Percentiles rank a stretch among this genome's conserved stretches.
Conservation (phyloP, 2,329 filamentous ascomycete species). For the Lomentospora prolificans region DNA sequence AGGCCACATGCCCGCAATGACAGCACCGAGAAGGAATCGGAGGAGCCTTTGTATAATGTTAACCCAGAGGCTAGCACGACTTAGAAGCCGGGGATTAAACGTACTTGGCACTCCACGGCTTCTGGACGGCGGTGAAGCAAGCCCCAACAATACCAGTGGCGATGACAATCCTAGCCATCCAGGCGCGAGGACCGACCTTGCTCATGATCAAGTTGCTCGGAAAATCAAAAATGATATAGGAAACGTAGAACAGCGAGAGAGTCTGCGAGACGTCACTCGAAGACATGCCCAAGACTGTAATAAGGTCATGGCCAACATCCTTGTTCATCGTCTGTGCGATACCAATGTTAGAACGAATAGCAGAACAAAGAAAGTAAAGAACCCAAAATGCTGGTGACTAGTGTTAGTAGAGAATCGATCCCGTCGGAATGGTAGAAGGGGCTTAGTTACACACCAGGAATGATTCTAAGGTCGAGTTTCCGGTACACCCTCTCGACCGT, state of each 20-base stretch:
- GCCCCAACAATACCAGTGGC: constrained; percentile 76
- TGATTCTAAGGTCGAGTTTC: constrained; percentile 50
- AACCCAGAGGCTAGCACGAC: neutral
- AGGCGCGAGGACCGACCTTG: constrained; percentile 70
- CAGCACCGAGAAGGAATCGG: constrained; percentile 72
- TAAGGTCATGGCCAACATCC: constrained; percentile 61
- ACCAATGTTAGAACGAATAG: constrained; percentile 84
- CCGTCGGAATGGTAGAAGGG: no score
- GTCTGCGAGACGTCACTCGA: constrained; percentile 74
- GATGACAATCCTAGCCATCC: constrained; percentile 88
- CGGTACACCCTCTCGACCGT: constrained; percentile 45
- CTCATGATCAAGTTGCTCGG: constrained; percentile 88
- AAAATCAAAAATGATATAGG: constrained; percentile 82
- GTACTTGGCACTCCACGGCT: constrained; percentile 76
- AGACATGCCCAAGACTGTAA: constrained; percentile 56
- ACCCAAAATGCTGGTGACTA: constrained; percentile 66
- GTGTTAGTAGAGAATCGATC: no score
- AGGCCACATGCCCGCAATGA: constrained; percentile 91
- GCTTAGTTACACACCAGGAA: constrained; percentile 35
- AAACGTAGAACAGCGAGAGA: constrained; percentile 81
- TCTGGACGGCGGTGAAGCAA: constrained; percentile 72
- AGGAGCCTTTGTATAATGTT: constrained; percentile 43
- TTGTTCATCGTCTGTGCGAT: constrained; percentile 92
- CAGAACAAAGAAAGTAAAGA: constrained; percentile 85
- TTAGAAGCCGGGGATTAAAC: constrained; percentile 17